Conservation (phyloP, 2,329 filamentous ascomycete genomes). For the Talaromyces sp. region DNA sequence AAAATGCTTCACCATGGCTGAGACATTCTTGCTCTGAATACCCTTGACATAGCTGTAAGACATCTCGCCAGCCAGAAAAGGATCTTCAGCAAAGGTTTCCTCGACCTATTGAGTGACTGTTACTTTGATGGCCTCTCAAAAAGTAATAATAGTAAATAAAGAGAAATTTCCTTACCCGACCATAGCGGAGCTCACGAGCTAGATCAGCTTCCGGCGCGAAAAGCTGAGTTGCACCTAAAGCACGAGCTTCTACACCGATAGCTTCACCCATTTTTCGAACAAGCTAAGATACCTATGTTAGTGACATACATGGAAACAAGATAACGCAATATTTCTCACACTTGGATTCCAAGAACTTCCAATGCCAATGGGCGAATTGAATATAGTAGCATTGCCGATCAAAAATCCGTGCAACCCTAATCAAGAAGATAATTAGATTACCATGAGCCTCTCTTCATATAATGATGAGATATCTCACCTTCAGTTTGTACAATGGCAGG, state of each 20-base stretch:
- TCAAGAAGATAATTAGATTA: neutral
- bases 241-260: slow-evolving; percentile 67
- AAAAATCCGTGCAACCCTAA: slow-evolving; percentile 69
- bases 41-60: slow-evolving; percentile 64
- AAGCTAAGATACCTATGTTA: slow-evolving; percentile 37
- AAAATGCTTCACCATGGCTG: slow-evolving; percentile 76
- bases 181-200: slow-evolving; percentile 70
- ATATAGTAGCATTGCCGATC: slow-evolving; percentile 73
- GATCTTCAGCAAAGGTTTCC: slow-evolving; percentile 72
- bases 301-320: neutral
- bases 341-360: slow-evolving; percentile 71
- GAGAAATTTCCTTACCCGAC: slow-evolving; percentile 51
- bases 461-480: slow-evolving; percentile 40
- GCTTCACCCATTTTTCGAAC: slow-evolving; percentile 67
- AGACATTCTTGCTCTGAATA: slow-evolving; percentile 66
- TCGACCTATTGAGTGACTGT: slow-evolving; percentile 56
- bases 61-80: slow-evolving; percentile 68
- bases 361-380: slow-evolving; percentile 74
- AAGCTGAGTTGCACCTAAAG: slow-evolving; percentile 72
- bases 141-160: neutral
- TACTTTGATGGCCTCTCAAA: neutral
- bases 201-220: slow-evolving; percentile 73
- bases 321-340: slow-evolving; percentile 20
- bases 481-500: slow-evolving; percentile 74
- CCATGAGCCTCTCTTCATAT: neutral